Conservation (phyloP, 2,329 filamentous ascomycete genomes). For the Fusarium sp. region DNA sequence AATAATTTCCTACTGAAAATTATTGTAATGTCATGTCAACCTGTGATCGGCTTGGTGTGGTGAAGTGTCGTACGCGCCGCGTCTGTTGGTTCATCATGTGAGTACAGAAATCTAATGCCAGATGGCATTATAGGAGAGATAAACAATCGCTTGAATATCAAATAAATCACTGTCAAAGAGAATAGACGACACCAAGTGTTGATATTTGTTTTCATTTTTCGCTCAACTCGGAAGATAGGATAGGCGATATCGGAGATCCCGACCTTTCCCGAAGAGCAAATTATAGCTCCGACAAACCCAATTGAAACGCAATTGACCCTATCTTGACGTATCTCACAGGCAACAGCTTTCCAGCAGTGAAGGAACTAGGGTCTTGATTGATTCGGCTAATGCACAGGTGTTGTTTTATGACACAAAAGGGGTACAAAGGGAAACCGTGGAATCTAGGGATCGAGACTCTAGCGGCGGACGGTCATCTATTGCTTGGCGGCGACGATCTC, state of each 20-base stretch:
- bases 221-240: constrained; percentile 21
- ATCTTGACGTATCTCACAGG: constrained; percentile 33
- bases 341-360: constrained; percentile 29
- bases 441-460: constrained; percentile 51
- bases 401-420: constrained; percentile 61
- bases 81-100: background rate
- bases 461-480: constrained; percentile 59
- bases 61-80: background rate
- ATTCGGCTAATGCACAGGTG: constrained; percentile 71
- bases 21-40: background rate
- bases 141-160: background rate
- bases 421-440: constrained; percentile 63
- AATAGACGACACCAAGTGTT: constrained; percentile 7
- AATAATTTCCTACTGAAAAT: constrained; percentile 8
- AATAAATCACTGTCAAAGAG: background rate
- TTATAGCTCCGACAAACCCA: constrained; percentile 35
- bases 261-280: constrained; percentile 40
- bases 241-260: constrained; percentile 39
- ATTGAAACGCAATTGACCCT: constrained; percentile 31
- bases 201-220: constrained; percentile 29
- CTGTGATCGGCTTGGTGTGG: background rate
- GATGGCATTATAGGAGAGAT: background rate
- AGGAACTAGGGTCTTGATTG: constrained; percentile 51
- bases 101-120: background rate
- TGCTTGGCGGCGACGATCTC: constrained; percentile 73